Conservation (phyloP, 306 rosid species). For the Acmispon strigosus region DNA sequence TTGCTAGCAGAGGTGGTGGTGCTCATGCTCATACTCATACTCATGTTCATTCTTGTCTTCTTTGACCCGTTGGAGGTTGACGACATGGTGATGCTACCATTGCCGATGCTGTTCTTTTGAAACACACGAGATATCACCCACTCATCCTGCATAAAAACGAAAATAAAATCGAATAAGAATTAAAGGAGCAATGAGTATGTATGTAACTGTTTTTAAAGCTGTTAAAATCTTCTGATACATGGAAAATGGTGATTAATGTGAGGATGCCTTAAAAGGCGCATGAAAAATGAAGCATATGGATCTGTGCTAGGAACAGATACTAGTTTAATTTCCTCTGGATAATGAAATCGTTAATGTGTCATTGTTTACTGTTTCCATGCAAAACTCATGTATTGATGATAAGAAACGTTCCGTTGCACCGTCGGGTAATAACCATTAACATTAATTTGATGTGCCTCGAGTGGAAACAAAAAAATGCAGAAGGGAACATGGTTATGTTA, state of each 20-base stretch:
- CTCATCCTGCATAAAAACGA: constrained; percentile 50
- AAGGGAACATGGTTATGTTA: no score
- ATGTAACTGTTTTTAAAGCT: neutral
- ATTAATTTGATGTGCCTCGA: neutral
- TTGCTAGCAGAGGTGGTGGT: neutral
- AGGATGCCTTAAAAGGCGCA: neutral
- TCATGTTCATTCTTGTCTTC: constrained; percentile 33
- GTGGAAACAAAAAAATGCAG: neutral
- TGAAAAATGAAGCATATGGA: neutral
- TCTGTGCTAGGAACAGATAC: neutral
- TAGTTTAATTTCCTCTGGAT: neutral
- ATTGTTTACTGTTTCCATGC: constrained; percentile 21
- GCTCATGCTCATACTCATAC: neutral
- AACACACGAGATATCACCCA: constrained; percentile 97
- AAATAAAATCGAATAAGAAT: no score
- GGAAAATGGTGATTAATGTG: neutral
- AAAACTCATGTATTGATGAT: neutral
- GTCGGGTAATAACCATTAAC: neutral
- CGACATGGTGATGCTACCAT: constrained; percentile 16
- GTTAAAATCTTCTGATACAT: neutral
- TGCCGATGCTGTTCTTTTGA: constrained; percentile 45
- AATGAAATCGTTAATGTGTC: neutral
- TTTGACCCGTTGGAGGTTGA: constrained; percentile 33
- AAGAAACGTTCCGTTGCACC: neutral
- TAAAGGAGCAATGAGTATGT: no score